Evolutionary conservation across 495 filamentous ascomycete genomes (phyloP).

Genomic region (Aspergillus sclerotioniger): DNA sequence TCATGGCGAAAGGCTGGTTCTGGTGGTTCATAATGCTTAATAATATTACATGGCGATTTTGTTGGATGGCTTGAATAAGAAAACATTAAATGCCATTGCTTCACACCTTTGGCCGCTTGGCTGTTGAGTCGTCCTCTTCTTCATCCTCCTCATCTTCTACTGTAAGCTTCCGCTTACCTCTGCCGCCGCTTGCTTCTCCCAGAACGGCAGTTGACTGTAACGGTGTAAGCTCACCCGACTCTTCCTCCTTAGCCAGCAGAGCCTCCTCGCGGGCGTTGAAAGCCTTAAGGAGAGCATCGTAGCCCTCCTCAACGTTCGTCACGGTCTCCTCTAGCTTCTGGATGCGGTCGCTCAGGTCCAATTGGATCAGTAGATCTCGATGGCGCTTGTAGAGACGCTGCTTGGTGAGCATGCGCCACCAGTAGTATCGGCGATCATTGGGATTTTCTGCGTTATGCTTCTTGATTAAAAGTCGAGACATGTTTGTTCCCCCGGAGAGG

Average conservation of each 20-base stretch:
- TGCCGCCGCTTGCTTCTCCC: conserved; percentile 21
- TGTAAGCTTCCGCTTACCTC: conserved; percentile 47
- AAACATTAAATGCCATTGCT: neutral
- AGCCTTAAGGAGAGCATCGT: conserved; percentile 62
- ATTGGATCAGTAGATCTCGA: conserved; percentile 69
- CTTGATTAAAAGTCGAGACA: conserved; percentile 50
- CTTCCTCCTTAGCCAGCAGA: conserved; percentile 22
- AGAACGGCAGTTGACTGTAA: conserved; percentile 20
- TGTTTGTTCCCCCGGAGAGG: conserved; percentile 49
- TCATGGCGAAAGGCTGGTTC: neutral
- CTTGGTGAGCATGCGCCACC: conserved; percentile 83
- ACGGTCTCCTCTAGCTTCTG: conserved; percentile 80
- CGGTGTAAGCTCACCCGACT: conserved; percentile 20
- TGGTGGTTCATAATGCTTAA: conserved; percentile 4
- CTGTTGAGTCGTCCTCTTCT: conserved; percentile 33
- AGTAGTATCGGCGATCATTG: conserved; percentile 65
- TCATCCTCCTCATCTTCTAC: conserved; percentile 50
- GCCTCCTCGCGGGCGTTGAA: conserved; percentile 42
- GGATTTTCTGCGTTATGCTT: conserved; percentile 50
- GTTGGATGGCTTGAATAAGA: neutral
- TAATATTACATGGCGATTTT: conserved; percentile 3
- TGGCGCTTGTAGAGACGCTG: conserved; percentile 78
- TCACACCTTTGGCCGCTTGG: conserved; percentile 42
- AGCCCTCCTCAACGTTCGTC: conserved; percentile 76
- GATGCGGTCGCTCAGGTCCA: conserved; percentile 72